A percentile compares a stretch with the other conserved stretches of the same genome.
Conservation (phyloP, 139 green algal species). For the Medakamo hakoo region DNA sequence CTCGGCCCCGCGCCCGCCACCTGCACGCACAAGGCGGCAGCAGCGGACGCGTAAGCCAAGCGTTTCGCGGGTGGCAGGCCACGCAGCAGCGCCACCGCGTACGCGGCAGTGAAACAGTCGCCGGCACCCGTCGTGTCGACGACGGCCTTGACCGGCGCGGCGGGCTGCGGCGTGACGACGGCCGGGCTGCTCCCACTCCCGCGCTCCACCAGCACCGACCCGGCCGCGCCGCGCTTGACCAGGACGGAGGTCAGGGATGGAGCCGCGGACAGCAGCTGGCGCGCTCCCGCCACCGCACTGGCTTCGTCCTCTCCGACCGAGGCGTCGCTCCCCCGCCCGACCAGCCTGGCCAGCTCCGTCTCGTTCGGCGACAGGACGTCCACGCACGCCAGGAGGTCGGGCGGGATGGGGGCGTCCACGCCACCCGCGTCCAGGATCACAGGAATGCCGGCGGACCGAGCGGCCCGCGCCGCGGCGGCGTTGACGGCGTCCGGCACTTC, state of each 20-base stretch:
- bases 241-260: constrained; percentile 52
- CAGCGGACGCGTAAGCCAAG: neutral
- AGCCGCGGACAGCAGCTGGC: constrained; percentile 29
- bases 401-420: constrained; percentile 37
- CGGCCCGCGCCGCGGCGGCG: constrained; percentile 19
- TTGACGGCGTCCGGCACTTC: constrained; percentile 72
- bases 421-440: constrained; percentile 77
- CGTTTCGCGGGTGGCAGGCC: neutral
- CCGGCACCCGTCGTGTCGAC: constrained; percentile 81
- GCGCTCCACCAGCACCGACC: constrained; percentile 47
- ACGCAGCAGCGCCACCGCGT: constrained; percentile 47
- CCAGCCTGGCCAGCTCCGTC: constrained; percentile 64
- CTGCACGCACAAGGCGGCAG: neutral
- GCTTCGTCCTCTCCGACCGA: neutral
- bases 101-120: constrained; percentile 86
- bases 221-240: constrained; percentile 69
- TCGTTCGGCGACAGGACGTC: constrained; percentile 74
- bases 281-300: constrained; percentile 3
- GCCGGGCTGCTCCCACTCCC: constrained; percentile 1
- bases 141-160: constrained; percentile 18
- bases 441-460: constrained; percentile 35
- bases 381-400: constrained; percentile 44
- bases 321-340: constrained; percentile 4
- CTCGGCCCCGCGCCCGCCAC: neutral
- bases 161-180: constrained; percentile 5